Percentiles rank a stretch among this genome's conserved stretches.
Conservation (phyloP, 768 basidiomycete genomes). For the Phylloporus scabripes region DNA sequence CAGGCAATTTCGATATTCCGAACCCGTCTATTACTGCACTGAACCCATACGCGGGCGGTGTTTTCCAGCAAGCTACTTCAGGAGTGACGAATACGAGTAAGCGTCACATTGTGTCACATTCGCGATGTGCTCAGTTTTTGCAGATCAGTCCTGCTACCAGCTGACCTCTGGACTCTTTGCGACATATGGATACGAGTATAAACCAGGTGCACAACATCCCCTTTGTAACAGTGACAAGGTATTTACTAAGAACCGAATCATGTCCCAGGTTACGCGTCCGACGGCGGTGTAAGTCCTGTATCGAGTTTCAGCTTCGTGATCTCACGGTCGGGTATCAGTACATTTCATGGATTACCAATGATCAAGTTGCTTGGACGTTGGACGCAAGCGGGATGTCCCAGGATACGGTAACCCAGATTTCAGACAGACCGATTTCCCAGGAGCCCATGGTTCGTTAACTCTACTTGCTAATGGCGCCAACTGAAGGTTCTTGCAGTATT, state of each 20-base stretch:
- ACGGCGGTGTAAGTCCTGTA: constrained; percentile 43
- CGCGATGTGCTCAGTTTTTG: not conserved
- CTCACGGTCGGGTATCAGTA: constrained; percentile 41
- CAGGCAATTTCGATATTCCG: constrained; percentile 51
- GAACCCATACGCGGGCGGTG: constrained; percentile 70
- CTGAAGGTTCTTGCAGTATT: constrained; percentile 45
- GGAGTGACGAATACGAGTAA: constrained; percentile 56
- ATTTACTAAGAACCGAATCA: not conserved
- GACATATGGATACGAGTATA: constrained; percentile 79
- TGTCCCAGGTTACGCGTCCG: constrained; percentile 22
- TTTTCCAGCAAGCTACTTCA: constrained; percentile 81
- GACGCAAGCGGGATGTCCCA: constrained; percentile 56
- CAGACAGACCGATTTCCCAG: constrained; percentile 64
- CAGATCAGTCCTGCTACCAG: constrained; percentile 68
- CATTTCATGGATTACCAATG: constrained; percentile 72
- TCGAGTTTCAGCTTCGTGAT: not conserved
- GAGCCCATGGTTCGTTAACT: constrained; percentile 67
- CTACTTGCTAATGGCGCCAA: not conserved
- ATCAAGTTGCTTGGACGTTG: constrained; percentile 63
- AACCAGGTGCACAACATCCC: constrained; percentile 43
- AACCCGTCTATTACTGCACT: constrained; percentile 46
- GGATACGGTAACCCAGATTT: constrained; percentile 52
- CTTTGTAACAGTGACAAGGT: not conserved
- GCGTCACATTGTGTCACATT: constrained; percentile 8
- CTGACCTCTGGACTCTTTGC: constrained; percentile 47